These are phyloP conservation scores for Aspergillus sparsus DNA, from an alignment of 495 filamentous ascomycete genomes.

Conservation along the genomic window DNA sequence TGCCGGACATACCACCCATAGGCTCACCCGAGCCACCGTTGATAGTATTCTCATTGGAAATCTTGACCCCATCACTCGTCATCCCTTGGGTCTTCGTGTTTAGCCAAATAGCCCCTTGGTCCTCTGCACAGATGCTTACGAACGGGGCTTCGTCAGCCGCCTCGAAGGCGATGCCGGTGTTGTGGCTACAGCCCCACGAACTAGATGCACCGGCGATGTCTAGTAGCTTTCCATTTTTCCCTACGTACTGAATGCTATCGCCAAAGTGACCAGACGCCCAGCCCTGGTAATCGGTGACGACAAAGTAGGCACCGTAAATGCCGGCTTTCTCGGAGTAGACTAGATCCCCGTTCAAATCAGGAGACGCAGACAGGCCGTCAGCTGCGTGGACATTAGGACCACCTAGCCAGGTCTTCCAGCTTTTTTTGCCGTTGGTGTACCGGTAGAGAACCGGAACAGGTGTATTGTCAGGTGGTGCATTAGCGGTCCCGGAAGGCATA, in stretches of 20 bases:
- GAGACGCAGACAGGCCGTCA: slow-evolving; percentile 45
- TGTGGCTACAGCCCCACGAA: slow-evolving; percentile 59
- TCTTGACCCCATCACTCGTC: slow-evolving; percentile 50
- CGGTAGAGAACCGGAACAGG: slow-evolving; percentile 52
- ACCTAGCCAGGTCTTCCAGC: slow-evolving; percentile 53
- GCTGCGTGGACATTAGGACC: slow-evolving; percentile 49
- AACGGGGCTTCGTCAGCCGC: slow-evolving; percentile 51
- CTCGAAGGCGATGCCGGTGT: slow-evolving; percentile 59
- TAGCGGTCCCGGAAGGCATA: slow-evolving; percentile 45
- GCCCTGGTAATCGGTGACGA: slow-evolving; percentile 55
- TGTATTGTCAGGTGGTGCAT: slow-evolving; percentile 45
- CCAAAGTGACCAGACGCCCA: slow-evolving; percentile 53
- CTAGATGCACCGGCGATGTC: slow-evolving; percentile 48
- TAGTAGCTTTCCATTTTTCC: slow-evolving; percentile 41
- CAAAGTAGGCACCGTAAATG: slow-evolving; percentile 56
- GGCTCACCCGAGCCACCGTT: slow-evolving; percentile 55
- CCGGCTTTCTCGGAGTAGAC: slow-evolving; percentile 53
- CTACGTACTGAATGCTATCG: slow-evolving; percentile 55
- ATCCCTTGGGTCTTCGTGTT: slow-evolving; percentile 56
- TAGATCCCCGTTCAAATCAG: slow-evolving; percentile 57
- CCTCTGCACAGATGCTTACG: slow-evolving; percentile 56
- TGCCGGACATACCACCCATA: slow-evolving; percentile 59
- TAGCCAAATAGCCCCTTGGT: slow-evolving; percentile 60
- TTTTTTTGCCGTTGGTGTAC: slow-evolving; percentile 47
- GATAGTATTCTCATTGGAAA: slow-evolving; percentile 57